These are phyloP conservation scores for Cercophora sp. DNA, from an alignment of 495 filamentous ascomycete species.

Conservation along the genomic window DNA sequence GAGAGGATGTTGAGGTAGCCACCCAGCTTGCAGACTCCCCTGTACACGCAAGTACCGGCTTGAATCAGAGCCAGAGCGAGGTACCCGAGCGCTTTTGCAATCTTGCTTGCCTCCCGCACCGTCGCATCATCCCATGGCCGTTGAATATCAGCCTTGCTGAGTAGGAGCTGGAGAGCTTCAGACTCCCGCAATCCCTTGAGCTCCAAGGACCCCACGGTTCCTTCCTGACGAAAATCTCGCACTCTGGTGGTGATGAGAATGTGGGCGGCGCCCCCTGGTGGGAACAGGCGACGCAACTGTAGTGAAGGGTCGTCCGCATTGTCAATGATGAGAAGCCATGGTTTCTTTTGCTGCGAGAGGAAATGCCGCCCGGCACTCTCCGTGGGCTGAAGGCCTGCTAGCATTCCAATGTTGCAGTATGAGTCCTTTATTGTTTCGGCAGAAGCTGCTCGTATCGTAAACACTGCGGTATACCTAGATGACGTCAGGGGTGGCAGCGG, in stretches of 20 bases:
- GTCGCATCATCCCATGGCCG: not conserved
- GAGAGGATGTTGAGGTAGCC: conserved; percentile 10
- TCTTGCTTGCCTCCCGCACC: not conserved
- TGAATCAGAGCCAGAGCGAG: conserved; percentile 10
- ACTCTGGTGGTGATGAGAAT: conserved; percentile 6
- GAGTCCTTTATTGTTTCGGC: conserved; percentile 10
- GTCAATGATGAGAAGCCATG: conserved; percentile 14
- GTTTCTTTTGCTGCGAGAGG: conserved; percentile 2
- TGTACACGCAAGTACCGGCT: conserved; percentile 9
- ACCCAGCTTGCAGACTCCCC: conserved; percentile 9
- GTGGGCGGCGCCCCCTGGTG: not conserved
- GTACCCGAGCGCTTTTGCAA: conserved; percentile 5
- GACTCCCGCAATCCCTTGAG: conserved; percentile 7
- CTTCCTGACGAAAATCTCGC: conserved; percentile 1
- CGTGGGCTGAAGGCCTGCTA: conserved; percentile 5
- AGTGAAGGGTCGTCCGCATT: conserved; percentile 9
- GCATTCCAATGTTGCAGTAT: conserved; percentile 2
- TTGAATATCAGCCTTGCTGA: conserved; percentile 6
- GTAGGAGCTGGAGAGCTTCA: conserved; percentile 10
- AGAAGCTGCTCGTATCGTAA: conserved; percentile 8
- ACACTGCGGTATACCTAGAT: conserved; percentile 9
- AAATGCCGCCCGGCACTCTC: conserved; percentile 8
- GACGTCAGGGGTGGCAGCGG: not conserved
- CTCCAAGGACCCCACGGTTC: conserved; percentile 4
- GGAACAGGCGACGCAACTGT: conserved; percentile 1